Evolutionary conservation across 2,329 filamentous ascomycete species (phyloP), one percentile per base, ranked within the genome.

Genomic region (Fusarium algeriense): DNA sequence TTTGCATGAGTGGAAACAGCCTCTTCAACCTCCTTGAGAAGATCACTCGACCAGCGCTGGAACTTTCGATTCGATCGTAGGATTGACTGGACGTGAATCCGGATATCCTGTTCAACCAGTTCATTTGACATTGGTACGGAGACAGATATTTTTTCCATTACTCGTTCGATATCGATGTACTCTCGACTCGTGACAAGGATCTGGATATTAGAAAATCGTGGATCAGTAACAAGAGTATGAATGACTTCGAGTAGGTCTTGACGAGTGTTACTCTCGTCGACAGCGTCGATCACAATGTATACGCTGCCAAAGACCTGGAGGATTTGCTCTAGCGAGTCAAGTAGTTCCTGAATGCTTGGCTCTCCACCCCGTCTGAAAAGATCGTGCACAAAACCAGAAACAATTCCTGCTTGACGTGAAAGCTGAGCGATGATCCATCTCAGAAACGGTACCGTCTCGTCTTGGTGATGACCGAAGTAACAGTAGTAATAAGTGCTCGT

Each of bases 401-500:
- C 3, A 4, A 45, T 12, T 0, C 0, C 6, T 7, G 17, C 40
- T 1, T 2, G 5, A 0, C 30, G 53, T 1, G 32, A 56, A 1
- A 56, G 30, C 20, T 46, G 40, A 7, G 17, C 10, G 2, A 56
- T 45, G 4, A 19, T 9, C 20, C 20, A 56, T n/a, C 17, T 19
- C 1, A 56, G 17, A 34, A 56, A 35, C 0, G 40, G 41, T 0
- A 8, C 9, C 1, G 53, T 2, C 17, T 56, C 53, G 2, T 46
- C 40, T 14, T 56, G 40, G 2, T 46, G 17, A 1, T 35, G 40
- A 2, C 40, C 28, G 0, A 46, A 34, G 20, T 35, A 46, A 4
- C 53, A 46, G 20, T 46, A 46, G 7, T 46, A 46, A 15, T 46
- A 56, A 1, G 0, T 2, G 1, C 35, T 53, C 7, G 2, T 1